Percentiles rank a stretch among this genome's conserved stretches.
phyloP scores from a whole-genome alignment of 495 filamentous ascomycete genomes.

The Aspergillus sclerotiicarbonarius region DNA sequence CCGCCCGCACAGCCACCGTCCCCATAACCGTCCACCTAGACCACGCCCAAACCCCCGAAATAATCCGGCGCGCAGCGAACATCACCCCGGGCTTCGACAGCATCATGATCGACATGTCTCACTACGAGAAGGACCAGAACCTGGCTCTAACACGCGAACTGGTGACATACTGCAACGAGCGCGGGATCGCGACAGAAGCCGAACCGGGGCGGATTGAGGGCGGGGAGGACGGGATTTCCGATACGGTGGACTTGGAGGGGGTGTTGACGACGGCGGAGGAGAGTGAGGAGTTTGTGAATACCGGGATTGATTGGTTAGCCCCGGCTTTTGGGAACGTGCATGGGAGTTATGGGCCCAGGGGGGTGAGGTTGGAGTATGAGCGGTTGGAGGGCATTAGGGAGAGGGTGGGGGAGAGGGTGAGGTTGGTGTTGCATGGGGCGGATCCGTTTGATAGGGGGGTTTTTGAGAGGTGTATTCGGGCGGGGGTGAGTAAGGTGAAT shows the following conservation, averaged over 20 bases:
- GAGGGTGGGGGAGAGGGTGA: slow-evolving; percentile 58
- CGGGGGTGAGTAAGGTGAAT: slow-evolving; percentile 75
- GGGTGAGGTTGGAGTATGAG: slow-evolving; percentile 72
- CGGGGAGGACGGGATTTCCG: slow-evolving; percentile 78
- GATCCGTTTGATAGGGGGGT: slow-evolving; percentile 71
- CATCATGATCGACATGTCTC: slow-evolving; percentile 82
- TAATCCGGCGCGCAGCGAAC: slow-evolving; percentile 65
- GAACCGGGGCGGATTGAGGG: slow-evolving; percentile 82
- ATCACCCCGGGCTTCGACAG: slow-evolving; percentile 64
- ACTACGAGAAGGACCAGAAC: slow-evolving; percentile 83
- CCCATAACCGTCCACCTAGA: slow-evolving; percentile 75
- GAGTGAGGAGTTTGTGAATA: slow-evolving; percentile 70
- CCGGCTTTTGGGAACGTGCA: slow-evolving; percentile 87
- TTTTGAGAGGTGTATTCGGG: slow-evolving; percentile 64
- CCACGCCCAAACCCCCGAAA: slow-evolving; percentile 71
- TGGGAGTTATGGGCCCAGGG: slow-evolving; percentile 74
- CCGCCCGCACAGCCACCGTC: slow-evolving; percentile 61
- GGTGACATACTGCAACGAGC: slow-evolving; percentile 65
- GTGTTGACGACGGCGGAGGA: slow-evolving; percentile 77
- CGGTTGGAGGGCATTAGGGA: slow-evolving; percentile 62
- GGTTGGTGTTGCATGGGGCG: slow-evolving; percentile 74
- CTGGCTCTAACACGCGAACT: slow-evolving; percentile 68
- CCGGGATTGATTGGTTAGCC: slow-evolving; percentile 79
- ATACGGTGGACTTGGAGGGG: slow-evolving; percentile 71
- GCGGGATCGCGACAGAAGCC: slow-evolving; percentile 75